phyloP scores from a whole-genome alignment of 208 protist genomes.

The Crithidia bombi region DNA sequence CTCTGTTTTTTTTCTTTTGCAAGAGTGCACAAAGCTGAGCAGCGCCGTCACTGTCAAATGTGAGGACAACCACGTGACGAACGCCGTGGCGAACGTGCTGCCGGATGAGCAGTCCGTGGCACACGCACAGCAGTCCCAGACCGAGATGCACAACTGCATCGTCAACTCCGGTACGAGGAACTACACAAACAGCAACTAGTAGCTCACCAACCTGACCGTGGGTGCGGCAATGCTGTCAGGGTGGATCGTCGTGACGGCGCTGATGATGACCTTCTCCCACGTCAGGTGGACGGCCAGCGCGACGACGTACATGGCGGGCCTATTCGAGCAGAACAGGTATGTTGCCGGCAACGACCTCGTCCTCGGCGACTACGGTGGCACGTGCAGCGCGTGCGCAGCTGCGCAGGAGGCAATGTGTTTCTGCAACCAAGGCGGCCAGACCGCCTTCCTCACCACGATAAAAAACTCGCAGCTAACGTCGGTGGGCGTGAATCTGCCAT shows the following conservation, averaged over 20 bases:
- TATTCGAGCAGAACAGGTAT: conserved; percentile 62
- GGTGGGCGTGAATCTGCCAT: background rate
- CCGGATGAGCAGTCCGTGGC: conserved; percentile 26
- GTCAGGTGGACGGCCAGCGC: conserved; percentile 14
- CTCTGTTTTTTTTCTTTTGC: conserved; percentile 20
- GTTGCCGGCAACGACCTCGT: conserved; percentile 56
- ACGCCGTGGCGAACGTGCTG: conserved; percentile 29
- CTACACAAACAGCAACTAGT: conserved; percentile 28
- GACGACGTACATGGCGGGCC: conserved; percentile 14
- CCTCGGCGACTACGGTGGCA: conserved; percentile 63
- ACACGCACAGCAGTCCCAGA: conserved; percentile 42
- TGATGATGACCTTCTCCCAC: conserved; percentile 26
- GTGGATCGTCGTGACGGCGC: conserved; percentile 43
- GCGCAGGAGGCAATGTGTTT: conserved; percentile 37
- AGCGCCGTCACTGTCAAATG: background rate
- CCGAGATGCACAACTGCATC: conserved; percentile 48
- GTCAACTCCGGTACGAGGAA: conserved; percentile 1
- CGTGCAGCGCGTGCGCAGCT: conserved; percentile 7
- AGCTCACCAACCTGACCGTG: conserved; percentile 1
- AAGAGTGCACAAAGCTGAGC: conserved; percentile 26
- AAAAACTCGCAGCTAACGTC: background rate
- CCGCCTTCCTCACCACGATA: background rate
- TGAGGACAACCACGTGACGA: background rate
- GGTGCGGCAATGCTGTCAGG: conserved; percentile 47
- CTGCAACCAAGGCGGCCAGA: conserved; percentile 44